Conservation (phyloP, 306 rosid genomes). For the Lathyrus aphaca region DNA sequence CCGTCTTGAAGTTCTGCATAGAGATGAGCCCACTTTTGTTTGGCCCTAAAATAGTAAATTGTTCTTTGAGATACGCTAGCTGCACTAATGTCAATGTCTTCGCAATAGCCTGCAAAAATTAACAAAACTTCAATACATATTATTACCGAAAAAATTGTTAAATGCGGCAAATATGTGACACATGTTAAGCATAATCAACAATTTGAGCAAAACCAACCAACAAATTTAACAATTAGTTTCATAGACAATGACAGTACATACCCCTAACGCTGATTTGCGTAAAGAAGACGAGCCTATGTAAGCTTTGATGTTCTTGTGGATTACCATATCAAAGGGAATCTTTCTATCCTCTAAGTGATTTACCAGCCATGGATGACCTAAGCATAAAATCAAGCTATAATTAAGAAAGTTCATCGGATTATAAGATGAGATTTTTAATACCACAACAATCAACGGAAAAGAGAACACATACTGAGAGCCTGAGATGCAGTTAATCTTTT, state of each 20-base stretch:
- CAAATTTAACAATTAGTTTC: not conserved
- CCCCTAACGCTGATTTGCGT: slow-evolving; percentile 79
- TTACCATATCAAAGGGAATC: slow-evolving; percentile 72
- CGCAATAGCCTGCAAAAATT: slow-evolving; percentile 71
- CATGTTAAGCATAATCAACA: not conserved
- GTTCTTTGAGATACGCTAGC: slow-evolving; percentile 73
- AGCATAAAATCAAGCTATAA: slow-evolving; percentile 30
- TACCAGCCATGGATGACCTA: slow-evolving; percentile 85
- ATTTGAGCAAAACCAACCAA: not conserved
- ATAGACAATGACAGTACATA: slow-evolving; percentile 37
- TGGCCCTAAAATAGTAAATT: slow-evolving; percentile 69
- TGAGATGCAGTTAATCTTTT: slow-evolving; percentile 82
- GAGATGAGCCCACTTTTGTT: slow-evolving; percentile 80
- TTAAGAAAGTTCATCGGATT: slow-evolving; percentile 21
- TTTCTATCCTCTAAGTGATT: slow-evolving; percentile 50
- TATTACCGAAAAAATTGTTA: not conserved
- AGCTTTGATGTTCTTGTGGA: slow-evolving; percentile 66
- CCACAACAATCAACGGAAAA: slow-evolving; percentile 26
- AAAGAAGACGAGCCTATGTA: slow-evolving; percentile 73
- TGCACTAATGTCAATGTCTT: slow-evolving; percentile 74
- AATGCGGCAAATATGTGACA: not conserved
- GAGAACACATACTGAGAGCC: slow-evolving; percentile 57
- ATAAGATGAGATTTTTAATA: slow-evolving; percentile 5
- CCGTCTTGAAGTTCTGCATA: slow-evolving; percentile 89
- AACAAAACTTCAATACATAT: slow-evolving; percentile 31